These are phyloP conservation scores for Alternaria brassicicola DNA, from an alignment of 2,329 filamentous ascomycete genomes.

Conservation along the genomic window DNA sequence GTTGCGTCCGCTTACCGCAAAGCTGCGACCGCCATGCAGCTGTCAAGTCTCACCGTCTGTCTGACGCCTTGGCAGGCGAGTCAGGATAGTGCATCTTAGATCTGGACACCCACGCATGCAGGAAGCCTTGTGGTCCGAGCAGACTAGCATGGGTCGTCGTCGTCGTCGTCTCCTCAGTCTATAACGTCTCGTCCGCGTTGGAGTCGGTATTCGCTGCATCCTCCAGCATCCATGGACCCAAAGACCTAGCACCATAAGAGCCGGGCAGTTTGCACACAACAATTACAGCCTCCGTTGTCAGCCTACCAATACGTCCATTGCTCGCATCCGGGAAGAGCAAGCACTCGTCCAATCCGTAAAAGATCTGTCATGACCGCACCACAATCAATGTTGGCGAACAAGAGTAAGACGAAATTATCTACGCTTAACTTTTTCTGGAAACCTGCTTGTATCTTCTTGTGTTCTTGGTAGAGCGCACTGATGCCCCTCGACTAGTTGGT, in stretches of 20 bases:
- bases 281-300: background rate
- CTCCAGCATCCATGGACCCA: background rate
- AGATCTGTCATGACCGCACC: background rate
- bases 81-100: slow-evolving; percentile 5
- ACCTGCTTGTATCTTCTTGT: background rate
- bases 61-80: slow-evolving; percentile 11
- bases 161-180: background rate
- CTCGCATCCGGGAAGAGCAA: background rate
- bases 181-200: background rate
- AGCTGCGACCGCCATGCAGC: slow-evolving; percentile 10
- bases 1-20: background rate
- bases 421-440: background rate
- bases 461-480: background rate
- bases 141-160: slow-evolving; percentile 4
- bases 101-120: slow-evolving; percentile 4
- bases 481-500: background rate
- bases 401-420: background rate
- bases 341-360: background rate
- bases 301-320: background rate
- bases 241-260: background rate
- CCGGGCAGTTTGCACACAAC: background rate
- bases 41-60: slow-evolving; percentile 15
- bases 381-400: background rate
- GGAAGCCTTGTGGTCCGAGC: slow-evolving; percentile 2
- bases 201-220: background rate